A percentile compares a stretch with the other conserved stretches of the same genome.
Conservation (phyloP, 768 basidiomycete genomes). For the Trametes meyenii region DNA sequence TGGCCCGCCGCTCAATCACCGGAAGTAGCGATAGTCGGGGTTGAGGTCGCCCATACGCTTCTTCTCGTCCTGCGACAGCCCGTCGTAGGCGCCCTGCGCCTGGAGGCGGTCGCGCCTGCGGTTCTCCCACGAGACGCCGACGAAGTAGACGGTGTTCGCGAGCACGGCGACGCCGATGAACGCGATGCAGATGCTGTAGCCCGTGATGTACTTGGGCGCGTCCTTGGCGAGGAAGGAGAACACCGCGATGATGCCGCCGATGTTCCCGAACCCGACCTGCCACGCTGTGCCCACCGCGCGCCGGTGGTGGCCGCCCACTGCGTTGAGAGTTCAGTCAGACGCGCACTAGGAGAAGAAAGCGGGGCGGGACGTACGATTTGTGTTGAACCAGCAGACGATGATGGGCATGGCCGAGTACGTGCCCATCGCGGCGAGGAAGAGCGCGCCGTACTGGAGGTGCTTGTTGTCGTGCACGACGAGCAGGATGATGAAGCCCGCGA, state of each 20-base stretch:
- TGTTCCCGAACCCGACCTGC: conserved; percentile 36
- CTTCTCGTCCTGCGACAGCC: conserved; percentile 24
- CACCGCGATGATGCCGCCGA: conserved; percentile 34
- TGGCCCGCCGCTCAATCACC: background rate
- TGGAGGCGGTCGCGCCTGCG: conserved; percentile 20
- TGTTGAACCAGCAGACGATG: conserved; percentile 32
- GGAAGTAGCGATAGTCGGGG: conserved; percentile 30
- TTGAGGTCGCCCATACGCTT: conserved; percentile 30
- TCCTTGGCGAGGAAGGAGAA: conserved; percentile 34
- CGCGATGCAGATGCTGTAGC: conserved; percentile 33
- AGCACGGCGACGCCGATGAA: conserved; percentile 31
- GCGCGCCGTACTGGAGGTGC: conserved; percentile 28
- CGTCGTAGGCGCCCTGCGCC: conserved; percentile 14
- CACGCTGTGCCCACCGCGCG: conserved; percentile 32
- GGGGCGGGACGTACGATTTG: conserved; percentile 21
- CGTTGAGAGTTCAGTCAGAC: background rate
- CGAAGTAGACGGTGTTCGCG: conserved; percentile 27
- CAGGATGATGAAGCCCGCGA: conserved; percentile 29
- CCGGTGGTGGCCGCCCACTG: conserved; percentile 31
- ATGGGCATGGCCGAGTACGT: conserved; percentile 31
- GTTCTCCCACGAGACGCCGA: conserved; percentile 30
- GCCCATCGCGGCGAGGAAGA: conserved; percentile 29
- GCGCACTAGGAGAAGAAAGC: background rate
- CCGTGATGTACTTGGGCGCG: conserved; percentile 31
- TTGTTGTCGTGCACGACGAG: conserved; percentile 27